Evolutionary conservation across 164 flowering plant species (phyloP).

Genomic region (Litsea cubeba): DNA sequence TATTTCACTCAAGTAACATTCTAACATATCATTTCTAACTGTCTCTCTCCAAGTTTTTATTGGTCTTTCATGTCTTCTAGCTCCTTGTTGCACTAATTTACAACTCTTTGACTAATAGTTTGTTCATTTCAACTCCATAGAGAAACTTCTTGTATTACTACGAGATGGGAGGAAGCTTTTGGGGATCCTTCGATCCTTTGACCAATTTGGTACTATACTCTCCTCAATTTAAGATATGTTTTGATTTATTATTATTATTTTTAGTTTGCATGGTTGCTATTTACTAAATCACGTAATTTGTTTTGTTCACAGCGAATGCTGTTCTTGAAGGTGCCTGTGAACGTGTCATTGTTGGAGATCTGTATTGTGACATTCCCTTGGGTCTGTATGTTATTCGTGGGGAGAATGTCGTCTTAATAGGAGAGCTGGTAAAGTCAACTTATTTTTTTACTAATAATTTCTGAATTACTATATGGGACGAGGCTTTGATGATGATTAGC

Average conservation of each 20-base stretch:
- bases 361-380: conserved; percentile 81
- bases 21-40: no score
- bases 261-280: neutral
- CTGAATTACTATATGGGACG: neutral
- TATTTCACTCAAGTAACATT: no score
- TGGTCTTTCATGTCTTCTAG: no score
- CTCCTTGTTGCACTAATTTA: neutral
- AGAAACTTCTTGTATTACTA: conserved; percentile 74
- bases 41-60: no score
- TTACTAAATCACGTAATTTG: neutral
- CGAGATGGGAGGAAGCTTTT: conserved; percentile 81
- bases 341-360: conserved; percentile 85
- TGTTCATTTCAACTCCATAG: conserved; percentile 24
- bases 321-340: conserved; percentile 94
- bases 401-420: conserved; percentile 91
- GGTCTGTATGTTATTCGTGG: conserved; percentile 95
- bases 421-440: conserved; percentile 68
- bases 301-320: conserved; percentile 67
- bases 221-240: neutral
- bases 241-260: neutral
- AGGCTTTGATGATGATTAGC: no score
- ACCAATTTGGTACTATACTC: conserved; percentile 68
- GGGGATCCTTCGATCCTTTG: conserved; percentile 84
- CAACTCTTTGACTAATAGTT: neutral
- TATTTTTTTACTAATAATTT: neutral